Conservation (phyloP, 768 basidiomycete species). For the Astraeus odoratus region DNA sequence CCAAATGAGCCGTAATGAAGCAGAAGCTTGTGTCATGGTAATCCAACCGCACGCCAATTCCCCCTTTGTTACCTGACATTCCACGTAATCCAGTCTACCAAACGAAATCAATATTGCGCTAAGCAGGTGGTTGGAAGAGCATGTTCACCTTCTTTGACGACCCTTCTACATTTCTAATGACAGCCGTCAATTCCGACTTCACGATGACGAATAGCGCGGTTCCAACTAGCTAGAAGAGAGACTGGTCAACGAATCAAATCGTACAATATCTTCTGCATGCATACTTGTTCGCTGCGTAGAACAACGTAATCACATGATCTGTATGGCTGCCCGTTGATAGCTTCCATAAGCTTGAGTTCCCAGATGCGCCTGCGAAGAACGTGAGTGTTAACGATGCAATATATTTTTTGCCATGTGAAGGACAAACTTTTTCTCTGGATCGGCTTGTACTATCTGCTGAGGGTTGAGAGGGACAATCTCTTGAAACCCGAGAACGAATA, state of each 20-base stretch:
- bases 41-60: conserved; percentile 88
- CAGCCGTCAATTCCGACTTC: conserved; percentile 64
- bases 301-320: conserved; percentile 74
- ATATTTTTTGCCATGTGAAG: not conserved
- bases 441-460: conserved; percentile 92
- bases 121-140: not conserved
- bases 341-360: conserved; percentile 78
- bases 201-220: conserved; percentile 86
- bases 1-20: conserved; percentile 92
- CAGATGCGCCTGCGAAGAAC: conserved; percentile 61
- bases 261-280: not conserved
- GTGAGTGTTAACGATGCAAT: not conserved
- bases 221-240: conserved; percentile 70
- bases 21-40: conserved; percentile 90
- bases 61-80: conserved; percentile 97
- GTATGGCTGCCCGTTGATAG: conserved; percentile 63
- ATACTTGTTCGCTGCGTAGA: conserved; percentile 87
- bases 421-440: conserved; percentile 82
- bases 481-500: conserved; percentile 89
- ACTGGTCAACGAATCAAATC: not conserved
- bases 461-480: conserved; percentile 98
- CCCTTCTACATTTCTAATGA: conserved; percentile 90
- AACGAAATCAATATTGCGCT: conserved; percentile 1
- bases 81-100: conserved; percentile 78
- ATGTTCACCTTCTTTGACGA: conserved; percentile 76